These are phyloP conservation scores for Cladophialophora psammophila DNA, from an alignment of 2,329 filamentous ascomycete species.

Conservation along the genomic window DNA sequence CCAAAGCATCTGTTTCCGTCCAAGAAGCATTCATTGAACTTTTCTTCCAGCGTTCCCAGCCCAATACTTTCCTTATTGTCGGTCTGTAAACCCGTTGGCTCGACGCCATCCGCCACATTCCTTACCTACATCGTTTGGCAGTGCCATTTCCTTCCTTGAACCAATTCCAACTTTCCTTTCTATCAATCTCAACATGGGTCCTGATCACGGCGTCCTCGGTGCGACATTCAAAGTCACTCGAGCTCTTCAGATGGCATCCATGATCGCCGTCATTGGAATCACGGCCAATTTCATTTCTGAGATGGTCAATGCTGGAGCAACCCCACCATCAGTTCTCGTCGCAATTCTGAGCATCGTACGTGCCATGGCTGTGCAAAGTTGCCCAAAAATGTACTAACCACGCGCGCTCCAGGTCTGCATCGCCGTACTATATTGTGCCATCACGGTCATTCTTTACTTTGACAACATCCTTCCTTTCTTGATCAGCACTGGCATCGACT, in stretches of 20 bases:
- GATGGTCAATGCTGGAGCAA: slow-evolving; percentile 71
- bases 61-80: slow-evolving; percentile 13
- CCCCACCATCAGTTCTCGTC: slow-evolving; percentile 75
- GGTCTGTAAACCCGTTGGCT: slow-evolving; percentile 15
- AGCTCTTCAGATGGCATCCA: slow-evolving; percentile 71
- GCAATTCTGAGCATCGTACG: slow-evolving; percentile 81
- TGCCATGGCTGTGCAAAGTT: slow-evolving; percentile 38
- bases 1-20: slow-evolving; percentile 5
- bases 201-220: slow-evolving; percentile 73
- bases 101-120: slow-evolving; percentile 21
- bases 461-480: slow-evolving; percentile 79
- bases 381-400: background rate
- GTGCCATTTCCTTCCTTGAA: slow-evolving; percentile 13
- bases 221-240: slow-evolving; percentile 79
- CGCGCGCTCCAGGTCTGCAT: slow-evolving; percentile 69
- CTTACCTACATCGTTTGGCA: slow-evolving; percentile 1
- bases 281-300: slow-evolving; percentile 81
- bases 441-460: slow-evolving; percentile 82
- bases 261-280: slow-evolving; percentile 81
- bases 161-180: slow-evolving; percentile 4
- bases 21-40: slow-evolving; percentile 15
- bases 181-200: slow-evolving; percentile 35
- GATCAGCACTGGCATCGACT: slow-evolving; percentile 70
- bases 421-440: slow-evolving; percentile 77
- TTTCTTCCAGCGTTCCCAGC: slow-evolving; percentile 7